Evolutionary conservation across 208 protist genomes (phyloP), one percentile per base, ranked within the genome.

Genomic region (Leishmania martiniquensis): DNA sequence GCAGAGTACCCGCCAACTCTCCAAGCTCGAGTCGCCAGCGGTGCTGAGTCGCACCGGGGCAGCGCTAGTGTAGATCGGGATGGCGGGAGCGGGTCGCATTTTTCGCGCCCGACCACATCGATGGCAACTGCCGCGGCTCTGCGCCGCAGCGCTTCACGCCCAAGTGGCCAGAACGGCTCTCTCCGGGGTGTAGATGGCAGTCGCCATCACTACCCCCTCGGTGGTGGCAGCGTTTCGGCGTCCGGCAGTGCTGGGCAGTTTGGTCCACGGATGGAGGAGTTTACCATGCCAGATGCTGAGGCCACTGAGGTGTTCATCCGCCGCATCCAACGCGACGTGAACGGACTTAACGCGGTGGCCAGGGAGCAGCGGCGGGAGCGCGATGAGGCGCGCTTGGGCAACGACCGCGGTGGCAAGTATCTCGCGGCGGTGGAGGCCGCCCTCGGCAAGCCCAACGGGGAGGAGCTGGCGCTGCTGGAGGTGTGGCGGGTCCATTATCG

Each of bases 311-410:
- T 75, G 25, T 84, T 91, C 29, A 94, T 97, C 74, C 87, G 87
- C 4, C 86, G 83, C 77, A 94, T 97, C 34, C 93, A 97, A 80
- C 84, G 91, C 57, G 91, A 97, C 55, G 87, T 97, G 39, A 75
- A 93, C 6, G 93, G 89, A 1, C 87, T 97, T 47, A 97, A 97
- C 77, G 90, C 88, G n/a, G 90, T 95, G 51, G 88, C 93, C 4
- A 81, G 85, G 79, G 88, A 97, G 83, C 91, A 95, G 80, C 69
- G 85, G 49, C 72, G 76, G 13, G 89, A 93, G 85, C 87, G 89
- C 37, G 70, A 84, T 25, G 63, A 37, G 63, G 76, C 83, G 17
- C 79, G 55, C 17, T 32, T 63, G 74, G 70, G 78, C 39, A 65
- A 81, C 34, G 75, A 68, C 49, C 51, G 71, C 52, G 67, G 72